Evolutionary conservation across 139 green algal species (phyloP).

Genomic region (Dunaliella sp.): DNA sequence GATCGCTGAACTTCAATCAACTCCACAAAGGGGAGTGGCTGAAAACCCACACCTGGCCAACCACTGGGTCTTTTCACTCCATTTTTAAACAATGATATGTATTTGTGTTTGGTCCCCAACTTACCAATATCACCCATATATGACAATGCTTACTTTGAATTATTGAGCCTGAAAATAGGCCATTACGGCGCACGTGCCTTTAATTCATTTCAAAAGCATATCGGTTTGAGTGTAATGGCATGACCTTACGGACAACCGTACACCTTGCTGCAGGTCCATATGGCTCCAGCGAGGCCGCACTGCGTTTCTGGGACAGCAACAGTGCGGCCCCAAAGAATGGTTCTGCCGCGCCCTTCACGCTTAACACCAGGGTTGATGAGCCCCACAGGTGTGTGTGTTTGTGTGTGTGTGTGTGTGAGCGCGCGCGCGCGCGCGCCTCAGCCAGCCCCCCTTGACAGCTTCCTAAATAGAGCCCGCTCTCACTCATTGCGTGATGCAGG

Average conservation of each 20-base stretch:
- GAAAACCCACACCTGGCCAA: too few species aligned
- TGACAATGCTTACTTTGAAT: too few species aligned
- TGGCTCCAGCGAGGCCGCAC: constrained; percentile 12
- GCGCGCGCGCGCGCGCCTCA: not conserved
- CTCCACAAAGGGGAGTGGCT: too few species aligned
- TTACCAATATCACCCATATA: too few species aligned
- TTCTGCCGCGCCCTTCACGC: constrained; percentile 21
- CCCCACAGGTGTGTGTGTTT: constrained; percentile 43
- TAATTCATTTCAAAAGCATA: not conserved
- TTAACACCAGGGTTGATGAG: constrained; percentile 57
- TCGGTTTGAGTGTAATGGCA: not conserved
- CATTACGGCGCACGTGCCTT: too few species aligned
- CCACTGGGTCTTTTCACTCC: too few species aligned
- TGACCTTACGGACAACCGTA: not conserved
- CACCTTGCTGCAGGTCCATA: not conserved
- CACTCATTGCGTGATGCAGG: constrained; percentile 4
- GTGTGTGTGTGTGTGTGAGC: not conserved
- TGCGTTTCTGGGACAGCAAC: constrained; percentile 62
- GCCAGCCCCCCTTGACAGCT: not conserved
- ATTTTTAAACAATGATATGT: not conserved
- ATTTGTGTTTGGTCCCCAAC: not conserved
- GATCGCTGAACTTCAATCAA: too few species aligned
- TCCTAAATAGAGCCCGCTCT: not conserved
- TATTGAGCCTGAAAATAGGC: too few species aligned
- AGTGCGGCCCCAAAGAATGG: not conserved